These are phyloP conservation scores for Penicillium sp. DNA, from an alignment of 2,329 filamentous ascomycete genomes.

Conservation along the genomic window DNA sequence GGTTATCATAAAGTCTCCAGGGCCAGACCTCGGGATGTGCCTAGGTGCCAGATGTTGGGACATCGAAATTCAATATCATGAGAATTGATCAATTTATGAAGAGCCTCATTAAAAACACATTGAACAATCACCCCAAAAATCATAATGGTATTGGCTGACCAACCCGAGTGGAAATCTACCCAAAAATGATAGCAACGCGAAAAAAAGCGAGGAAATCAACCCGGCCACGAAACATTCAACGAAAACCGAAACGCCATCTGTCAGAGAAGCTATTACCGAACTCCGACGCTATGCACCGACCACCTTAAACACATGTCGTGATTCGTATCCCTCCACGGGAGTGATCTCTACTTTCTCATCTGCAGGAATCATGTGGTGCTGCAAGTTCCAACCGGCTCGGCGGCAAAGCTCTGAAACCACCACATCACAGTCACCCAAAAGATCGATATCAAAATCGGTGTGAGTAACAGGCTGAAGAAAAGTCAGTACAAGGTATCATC, in stretches of 20 bases:
- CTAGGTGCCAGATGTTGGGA: background rate
- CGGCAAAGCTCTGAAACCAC: conserved; percentile 84
- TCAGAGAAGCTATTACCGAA: conserved; percentile 28
- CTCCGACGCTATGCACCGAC: conserved; percentile 41
- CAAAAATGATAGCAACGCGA: background rate
- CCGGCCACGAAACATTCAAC: background rate
- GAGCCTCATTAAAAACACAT: background rate
- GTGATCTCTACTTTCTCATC: conserved; percentile 62
- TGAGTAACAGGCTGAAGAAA: conserved; percentile 67
- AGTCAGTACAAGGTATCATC: background rate
- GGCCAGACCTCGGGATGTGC: too few species aligned
- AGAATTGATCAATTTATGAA: background rate
- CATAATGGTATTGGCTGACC: background rate
- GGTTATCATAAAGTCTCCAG: background rate
- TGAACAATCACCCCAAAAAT: background rate
- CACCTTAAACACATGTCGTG: conserved; percentile 45
- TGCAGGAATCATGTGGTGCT: conserved; percentile 79
- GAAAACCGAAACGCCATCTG: conserved; percentile 29
- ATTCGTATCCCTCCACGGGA: conserved; percentile 49
- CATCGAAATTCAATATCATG: background rate
- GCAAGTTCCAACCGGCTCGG: conserved; percentile 74
- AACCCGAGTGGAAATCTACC: background rate
- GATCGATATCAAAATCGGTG: conserved; percentile 93
- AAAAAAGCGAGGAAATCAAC: background rate
- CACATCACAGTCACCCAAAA: conserved; percentile 92